phyloP scores from a whole-genome alignment of 164 flowering plant species.

The Akebia trifoliata region DNA sequence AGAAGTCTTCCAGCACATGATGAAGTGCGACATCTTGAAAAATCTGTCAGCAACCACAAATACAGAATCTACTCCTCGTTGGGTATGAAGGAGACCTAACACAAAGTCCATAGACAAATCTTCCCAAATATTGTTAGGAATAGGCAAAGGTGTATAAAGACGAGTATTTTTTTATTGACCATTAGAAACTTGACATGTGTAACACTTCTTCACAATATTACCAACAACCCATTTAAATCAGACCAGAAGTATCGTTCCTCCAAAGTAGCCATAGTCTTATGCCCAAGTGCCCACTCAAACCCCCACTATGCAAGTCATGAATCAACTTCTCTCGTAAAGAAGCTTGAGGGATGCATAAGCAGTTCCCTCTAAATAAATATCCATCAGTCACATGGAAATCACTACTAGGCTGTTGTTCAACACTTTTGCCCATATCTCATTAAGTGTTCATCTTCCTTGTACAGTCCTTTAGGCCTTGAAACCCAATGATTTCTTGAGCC shows the following conservation, averaged over 20 bases:
- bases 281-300: no score
- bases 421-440: no score
- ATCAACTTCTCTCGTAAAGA: no score
- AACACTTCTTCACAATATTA: neutral
- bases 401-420: no score
- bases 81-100: neutral
- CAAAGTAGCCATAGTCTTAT: neutral
- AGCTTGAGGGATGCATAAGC: no score
- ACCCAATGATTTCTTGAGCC: no score
- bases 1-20: neutral
- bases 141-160: neutral
- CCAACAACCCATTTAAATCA: neutral
- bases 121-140: neutral
- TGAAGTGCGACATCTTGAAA: neutral
- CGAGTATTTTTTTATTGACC: neutral
- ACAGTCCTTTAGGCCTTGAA: no score
- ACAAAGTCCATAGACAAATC: slow-evolving; percentile 6
- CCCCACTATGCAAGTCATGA: no score
- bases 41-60: slow-evolving; percentile 1
- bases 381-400: no score
- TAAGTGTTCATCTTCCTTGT: no score
- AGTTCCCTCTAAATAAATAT: no score
- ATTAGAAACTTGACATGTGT: neutral
- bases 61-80: neutral
- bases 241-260: neutral